Evolutionary conservation across 148 eudicot species (phyloP), one percentile per base, ranked within the genome.

Genomic region (Chenopodium formosanum): DNA sequence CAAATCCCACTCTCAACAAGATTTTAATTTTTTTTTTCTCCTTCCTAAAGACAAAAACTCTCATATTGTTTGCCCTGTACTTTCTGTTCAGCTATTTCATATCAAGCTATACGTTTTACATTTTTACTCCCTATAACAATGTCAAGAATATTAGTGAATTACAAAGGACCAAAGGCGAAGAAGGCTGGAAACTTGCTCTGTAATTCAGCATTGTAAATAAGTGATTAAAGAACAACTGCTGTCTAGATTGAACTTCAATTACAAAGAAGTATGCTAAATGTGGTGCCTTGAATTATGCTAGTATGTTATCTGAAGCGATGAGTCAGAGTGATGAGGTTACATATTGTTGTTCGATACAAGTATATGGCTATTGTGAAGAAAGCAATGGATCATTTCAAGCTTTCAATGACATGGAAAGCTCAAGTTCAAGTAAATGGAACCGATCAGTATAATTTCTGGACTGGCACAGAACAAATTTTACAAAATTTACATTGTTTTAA

Each of bases 231-330:
- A 34, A 34, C 40, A 70, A 84, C 86, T 80, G 91, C 89, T 82
- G 78, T 89, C 48, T 74, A 89, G n/a, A 32, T 44, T 91, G 90
- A 71, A 88, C 91, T 63, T 83, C 96, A 5, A 32, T 92, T 68
- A 85, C 89, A 72, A 73, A 88, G 46, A 62, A 90, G 66, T 90
- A 89, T 80, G 90, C 93, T 17, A 92, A 88, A 89, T 90, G 92
- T 79, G 92, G 93, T 75, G 86, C 89, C 88, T 82, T 92, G 82
- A 92, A 92, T 78, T 92, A 89, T 86, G 92, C 92, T 74, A 89
- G 87, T 70, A 84, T 84, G 74, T 84, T 89, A 76, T 87, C 89
- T 64, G 90, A 87, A 29, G 84, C 73, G 84, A 88, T 87, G 91
- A 82, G 86, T 63, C 89, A 92, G 73, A 90, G 69, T 80, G 92